Conservation (phyloP, 2,329 filamentous ascomycete genomes). For the Microdochium trichocladiopsis region DNA sequence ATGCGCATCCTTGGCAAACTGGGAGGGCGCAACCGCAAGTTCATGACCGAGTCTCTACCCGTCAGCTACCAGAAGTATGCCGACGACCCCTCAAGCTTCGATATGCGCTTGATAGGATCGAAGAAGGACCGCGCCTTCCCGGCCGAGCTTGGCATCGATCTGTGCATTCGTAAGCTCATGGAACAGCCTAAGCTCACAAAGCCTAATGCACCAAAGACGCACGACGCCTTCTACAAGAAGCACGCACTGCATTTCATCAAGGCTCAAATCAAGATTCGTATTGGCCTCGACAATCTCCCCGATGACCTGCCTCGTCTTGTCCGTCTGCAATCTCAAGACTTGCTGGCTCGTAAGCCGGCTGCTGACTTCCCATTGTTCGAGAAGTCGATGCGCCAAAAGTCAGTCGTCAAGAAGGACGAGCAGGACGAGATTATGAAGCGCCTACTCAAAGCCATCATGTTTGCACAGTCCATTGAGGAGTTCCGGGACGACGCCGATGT, state of each 20-base stretch:
- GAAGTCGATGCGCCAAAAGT: constrained; percentile 70
- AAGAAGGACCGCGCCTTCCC: constrained; percentile 86
- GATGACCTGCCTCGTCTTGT: constrained; percentile 83
- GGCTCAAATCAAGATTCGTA: constrained; percentile 81
- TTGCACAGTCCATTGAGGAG: constrained; percentile 74
- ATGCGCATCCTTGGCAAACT: constrained; percentile 97
- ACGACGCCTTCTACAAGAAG: constrained; percentile 82
- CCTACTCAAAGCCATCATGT: constrained; percentile 82
- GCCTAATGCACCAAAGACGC: constrained; percentile 45
- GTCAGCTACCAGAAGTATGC: constrained; percentile 78
- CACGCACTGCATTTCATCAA: constrained; percentile 86
- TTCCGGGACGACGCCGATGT: constrained; percentile 68
- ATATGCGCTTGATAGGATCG: constrained; percentile 82
- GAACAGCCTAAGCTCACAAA: constrained; percentile 63
- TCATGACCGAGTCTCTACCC: constrained; percentile 83
- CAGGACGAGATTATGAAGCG: constrained; percentile 81
- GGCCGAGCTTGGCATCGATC: constrained; percentile 76
- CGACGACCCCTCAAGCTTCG: constrained; percentile 82
- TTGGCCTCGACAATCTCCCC: constrained; percentile 80
- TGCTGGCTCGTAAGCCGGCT: constrained; percentile 66
- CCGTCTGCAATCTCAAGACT: constrained; percentile 81
- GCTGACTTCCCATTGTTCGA: constrained; percentile 65
- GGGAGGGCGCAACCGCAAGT: constrained; percentile 90
- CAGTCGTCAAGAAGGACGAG: constrained; percentile 76
- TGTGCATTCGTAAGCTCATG: constrained; percentile 81